phyloP scores from a whole-genome alignment of 1,284 basidiomycete genomes.

The Tylopilus sp. region DNA sequence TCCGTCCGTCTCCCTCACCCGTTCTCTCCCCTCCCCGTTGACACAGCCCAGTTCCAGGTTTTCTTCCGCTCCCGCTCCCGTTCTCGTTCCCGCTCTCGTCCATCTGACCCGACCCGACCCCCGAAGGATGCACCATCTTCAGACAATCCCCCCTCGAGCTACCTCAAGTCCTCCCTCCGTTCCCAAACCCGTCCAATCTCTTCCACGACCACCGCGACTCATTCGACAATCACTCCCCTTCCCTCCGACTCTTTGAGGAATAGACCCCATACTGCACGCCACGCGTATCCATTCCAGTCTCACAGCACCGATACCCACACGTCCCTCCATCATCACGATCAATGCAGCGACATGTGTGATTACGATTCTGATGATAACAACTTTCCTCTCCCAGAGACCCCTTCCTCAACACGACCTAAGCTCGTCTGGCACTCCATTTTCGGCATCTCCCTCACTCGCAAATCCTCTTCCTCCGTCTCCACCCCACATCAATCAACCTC shows the following conservation, averaged over 20 bases:
- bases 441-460: conserved; percentile 43
- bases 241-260: conserved; percentile 40
- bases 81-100: conserved; percentile 43
- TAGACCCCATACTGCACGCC: conserved; percentile 15
- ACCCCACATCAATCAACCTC: conserved; percentile 17
- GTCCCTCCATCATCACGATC: conserved; percentile 22
- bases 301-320: conserved; percentile 14
- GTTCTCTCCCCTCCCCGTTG: background rate
- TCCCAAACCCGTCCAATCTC: conserved; percentile 61
- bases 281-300: conserved; percentile 16
- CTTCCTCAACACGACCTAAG: conserved; percentile 29
- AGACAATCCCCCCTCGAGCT: conserved; percentile 20
- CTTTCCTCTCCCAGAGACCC: conserved; percentile 29
- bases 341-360: conserved; percentile 9
- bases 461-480: conserved; percentile 34
- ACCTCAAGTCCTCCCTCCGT: conserved; percentile 45
- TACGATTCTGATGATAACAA: conserved; percentile 25
- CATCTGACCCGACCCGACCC: conserved; percentile 6
- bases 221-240: conserved; percentile 52
- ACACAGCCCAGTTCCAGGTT: conserved; percentile 40
- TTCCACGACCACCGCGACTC: conserved; percentile 56
- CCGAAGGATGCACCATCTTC: conserved; percentile 4
- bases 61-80: conserved; percentile 54
- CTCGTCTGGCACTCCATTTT: conserved; percentile 46
- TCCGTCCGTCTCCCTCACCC: conserved; percentile 18